Evolutionary conservation across 2,329 filamentous ascomycete species (phyloP), one percentile per base, ranked within the genome.

Genomic region (Colletotrichum sp.): DNA sequence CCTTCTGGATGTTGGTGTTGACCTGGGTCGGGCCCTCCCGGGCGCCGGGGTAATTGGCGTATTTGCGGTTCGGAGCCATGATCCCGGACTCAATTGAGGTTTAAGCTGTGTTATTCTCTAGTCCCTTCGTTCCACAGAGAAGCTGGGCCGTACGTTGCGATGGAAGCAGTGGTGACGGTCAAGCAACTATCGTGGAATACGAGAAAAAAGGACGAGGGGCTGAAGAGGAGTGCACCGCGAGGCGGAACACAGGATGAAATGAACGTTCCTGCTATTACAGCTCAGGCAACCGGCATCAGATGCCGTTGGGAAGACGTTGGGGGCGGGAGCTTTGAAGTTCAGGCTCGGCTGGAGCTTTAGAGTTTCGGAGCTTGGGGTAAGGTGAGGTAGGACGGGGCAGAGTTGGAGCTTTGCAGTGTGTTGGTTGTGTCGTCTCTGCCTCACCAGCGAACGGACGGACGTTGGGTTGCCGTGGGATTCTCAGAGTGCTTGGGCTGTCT

Each of bases 11-110:
- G 21, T 68, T 64, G 15, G 72, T 30, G 12, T 67, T 68, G 16
- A 21, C 34, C 32, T 68, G 69, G 32, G 34, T 9, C 32, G 73
- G 68, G 16, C 60, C 77, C 52, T 70, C 62, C n/a, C 70, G 63
- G 21, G 77, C 76, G 26, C 72, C 76, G 55, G 77, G 77, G 59
- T 78, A 78, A 21, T 77, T 77, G 63, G 76, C 72, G 64, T 76
- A 78, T 65, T 71, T 75, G 16, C 63, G 70, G 66, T 77, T 77
- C 26, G 76, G 76, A 16, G 77, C 68, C 77, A 78, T 78, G 36
- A 21, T 71, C 57, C 36, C 8, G 26, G 59, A 63, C 32, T 21
- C 44, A 21, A 52, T 30, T 32, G 59, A 62, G 59, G n/a, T 21
- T 63, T 30, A 36, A 24, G 59, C 16, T 63, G n/a, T 63, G 44